phyloP scores from a whole-genome alignment of 495 filamentous ascomycete species.

The Ascobolus immersus region DNA sequence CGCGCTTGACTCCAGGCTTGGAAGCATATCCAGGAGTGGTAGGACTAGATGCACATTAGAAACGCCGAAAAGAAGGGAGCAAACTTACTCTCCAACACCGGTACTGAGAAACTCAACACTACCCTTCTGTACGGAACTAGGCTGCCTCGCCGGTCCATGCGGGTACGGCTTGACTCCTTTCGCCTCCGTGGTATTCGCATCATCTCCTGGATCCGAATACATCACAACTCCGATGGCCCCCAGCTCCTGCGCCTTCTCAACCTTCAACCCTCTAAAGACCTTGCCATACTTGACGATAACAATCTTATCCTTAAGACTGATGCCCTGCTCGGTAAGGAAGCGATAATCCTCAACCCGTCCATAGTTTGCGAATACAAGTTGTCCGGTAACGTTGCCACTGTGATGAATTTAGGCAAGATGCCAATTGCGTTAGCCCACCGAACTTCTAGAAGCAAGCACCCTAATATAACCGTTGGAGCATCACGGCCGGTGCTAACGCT shows the following conservation, averaged over 20 bases:
- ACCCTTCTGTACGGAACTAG: slow-evolving; percentile 73
- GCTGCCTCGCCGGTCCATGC: slow-evolving; percentile 62
- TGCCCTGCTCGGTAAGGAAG: slow-evolving; percentile 52
- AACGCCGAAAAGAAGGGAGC: slow-evolving; percentile 7
- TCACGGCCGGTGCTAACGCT: no score
- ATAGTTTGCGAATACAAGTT: slow-evolving; percentile 63
- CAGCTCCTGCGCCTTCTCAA: slow-evolving; percentile 74
- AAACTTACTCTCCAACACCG: slow-evolving; percentile 32
- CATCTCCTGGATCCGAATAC: slow-evolving; percentile 74
- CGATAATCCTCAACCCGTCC: slow-evolving; percentile 66
- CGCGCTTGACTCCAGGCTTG: slow-evolving; percentile 62
- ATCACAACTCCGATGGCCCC: slow-evolving; percentile 73
- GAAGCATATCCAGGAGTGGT: slow-evolving; percentile 90
- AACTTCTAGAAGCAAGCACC: no score
- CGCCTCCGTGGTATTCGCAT: slow-evolving; percentile 53
- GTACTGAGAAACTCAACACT: slow-evolving; percentile 60
- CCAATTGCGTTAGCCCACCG: no score
- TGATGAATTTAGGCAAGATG: no score
- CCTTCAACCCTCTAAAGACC: slow-evolving; percentile 73
- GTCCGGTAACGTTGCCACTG: slow-evolving; percentile 42
- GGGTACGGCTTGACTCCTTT: slow-evolving; percentile 66
- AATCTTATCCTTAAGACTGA: slow-evolving; percentile 68
- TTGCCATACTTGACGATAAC: slow-evolving; percentile 46
- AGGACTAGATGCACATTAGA: slow-evolving; percentile 25
- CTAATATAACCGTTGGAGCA: no score